A percentile compares a stretch with the other conserved stretches of the same genome.
Evolutionary conservation across 495 filamentous ascomycete species (phyloP).

Genomic region (Aspergillus carlsbadensis): DNA sequence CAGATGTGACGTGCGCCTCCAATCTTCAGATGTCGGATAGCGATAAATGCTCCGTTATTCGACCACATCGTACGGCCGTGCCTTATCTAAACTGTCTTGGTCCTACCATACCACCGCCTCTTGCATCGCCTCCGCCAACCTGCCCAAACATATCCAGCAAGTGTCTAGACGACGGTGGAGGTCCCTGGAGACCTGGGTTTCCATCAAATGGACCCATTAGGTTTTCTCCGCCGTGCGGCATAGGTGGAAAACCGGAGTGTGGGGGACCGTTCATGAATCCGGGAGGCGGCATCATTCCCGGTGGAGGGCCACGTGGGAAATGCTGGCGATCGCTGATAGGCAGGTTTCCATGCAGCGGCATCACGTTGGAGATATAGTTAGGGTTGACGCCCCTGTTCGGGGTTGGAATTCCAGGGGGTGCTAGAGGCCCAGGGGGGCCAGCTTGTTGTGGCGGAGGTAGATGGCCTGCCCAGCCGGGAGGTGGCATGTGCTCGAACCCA

Average conservation of each 20-base stretch:
- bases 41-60: neutral
- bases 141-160: constrained; percentile 49
- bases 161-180: constrained; percentile 44
- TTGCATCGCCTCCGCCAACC: constrained; percentile 34
- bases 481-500: constrained; percentile 48
- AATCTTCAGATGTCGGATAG: neutral
- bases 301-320: constrained; percentile 45
- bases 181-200: constrained; percentile 38
- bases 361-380: constrained; percentile 45
- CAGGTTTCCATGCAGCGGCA: constrained; percentile 41
- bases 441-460: constrained; percentile 38
- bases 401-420: constrained; percentile 46
- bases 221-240: constrained; percentile 44
- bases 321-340: constrained; percentile 39
- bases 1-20: neutral
- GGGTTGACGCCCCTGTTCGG: constrained; percentile 40
- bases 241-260: constrained; percentile 46
- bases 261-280: constrained; percentile 49
- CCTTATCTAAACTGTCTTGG: constrained; percentile 40
- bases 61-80: neutral
- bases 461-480: constrained; percentile 40
- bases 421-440: constrained; percentile 38
- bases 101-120: constrained; percentile 44
- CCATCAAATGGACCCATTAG: constrained; percentile 46
- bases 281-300: constrained; percentile 52